These are phyloP conservation scores for Coemansia sp. DNA, from an alignment of 192 early-diverging fungal genomes.

Conservation along the genomic window DNA sequence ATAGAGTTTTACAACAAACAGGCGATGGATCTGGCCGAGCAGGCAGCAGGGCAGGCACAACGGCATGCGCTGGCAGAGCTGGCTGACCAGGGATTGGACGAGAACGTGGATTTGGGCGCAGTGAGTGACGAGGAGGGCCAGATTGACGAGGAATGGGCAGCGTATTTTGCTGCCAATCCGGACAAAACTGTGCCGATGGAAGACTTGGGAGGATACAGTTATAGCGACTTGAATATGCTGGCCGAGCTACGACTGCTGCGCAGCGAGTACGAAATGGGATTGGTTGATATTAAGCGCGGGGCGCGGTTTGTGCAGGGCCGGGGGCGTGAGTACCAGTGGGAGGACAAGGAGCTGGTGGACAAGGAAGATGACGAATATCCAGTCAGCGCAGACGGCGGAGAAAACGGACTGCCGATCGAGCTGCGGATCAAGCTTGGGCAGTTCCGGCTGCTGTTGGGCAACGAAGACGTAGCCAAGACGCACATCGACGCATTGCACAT, in stretches of 20 bases:
- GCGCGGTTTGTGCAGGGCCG: conserved; percentile 70
- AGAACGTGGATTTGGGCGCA: conserved; percentile 1
- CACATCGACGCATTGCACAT: conserved; percentile 49
- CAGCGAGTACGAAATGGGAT: conserved; percentile 72
- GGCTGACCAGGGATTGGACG: conserved; percentile 10
- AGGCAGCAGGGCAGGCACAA: conserved; percentile 45
- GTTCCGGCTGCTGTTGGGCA: conserved; percentile 68
- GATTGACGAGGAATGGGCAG: conserved; percentile 29
- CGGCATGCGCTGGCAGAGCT: background rate
- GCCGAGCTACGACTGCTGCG: conserved; percentile 81
- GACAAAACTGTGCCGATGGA: conserved; percentile 44
- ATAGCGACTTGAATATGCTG: conserved; percentile 77
- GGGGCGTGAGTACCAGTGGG: conserved; percentile 66
- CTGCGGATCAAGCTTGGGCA: conserved; percentile 84
- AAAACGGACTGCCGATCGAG: conserved; percentile 70
- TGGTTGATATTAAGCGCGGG: conserved; percentile 70
- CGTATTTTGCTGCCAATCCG: conserved; percentile 26
- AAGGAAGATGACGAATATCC: conserved; percentile 64
- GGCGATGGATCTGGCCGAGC: conserved; percentile 62
- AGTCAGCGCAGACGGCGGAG: conserved; percentile 33
- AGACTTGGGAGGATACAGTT: conserved; percentile 67
- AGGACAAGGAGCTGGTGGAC: conserved; percentile 46
- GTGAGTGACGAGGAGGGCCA: conserved; percentile 11
- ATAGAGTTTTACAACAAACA: conserved; percentile 56
- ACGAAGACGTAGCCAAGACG: conserved; percentile 63